These are phyloP conservation scores for Candida multigemmis DNA, from an alignment of 805 yeast genomes.

Conservation along the genomic window DNA sequence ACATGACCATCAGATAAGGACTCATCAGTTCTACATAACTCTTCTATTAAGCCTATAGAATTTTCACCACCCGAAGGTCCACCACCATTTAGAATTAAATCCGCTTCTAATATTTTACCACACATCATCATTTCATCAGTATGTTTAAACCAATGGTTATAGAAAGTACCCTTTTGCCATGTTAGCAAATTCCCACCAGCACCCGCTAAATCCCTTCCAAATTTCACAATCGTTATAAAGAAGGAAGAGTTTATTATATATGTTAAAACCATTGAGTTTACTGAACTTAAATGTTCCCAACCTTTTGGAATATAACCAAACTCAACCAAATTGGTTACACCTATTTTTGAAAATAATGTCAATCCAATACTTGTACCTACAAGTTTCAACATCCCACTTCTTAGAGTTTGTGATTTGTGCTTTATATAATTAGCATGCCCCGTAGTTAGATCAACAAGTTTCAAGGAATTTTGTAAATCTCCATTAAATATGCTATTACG, in stretches of 20 bases:
- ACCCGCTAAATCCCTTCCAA: slow-evolving; percentile 27
- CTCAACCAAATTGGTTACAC: slow-evolving; percentile 28
- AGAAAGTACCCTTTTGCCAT: slow-evolving; percentile 60
- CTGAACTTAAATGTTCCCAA: slow-evolving; percentile 29
- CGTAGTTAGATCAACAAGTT: slow-evolving; percentile 50
- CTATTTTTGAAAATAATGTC: slow-evolving; percentile 31
- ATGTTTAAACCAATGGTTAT: slow-evolving; percentile 54
- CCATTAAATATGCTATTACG: slow-evolving; percentile 50
- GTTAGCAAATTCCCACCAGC: slow-evolving; percentile 45
- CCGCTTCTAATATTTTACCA: slow-evolving; percentile 56
- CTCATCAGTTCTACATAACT: slow-evolving; percentile 23
- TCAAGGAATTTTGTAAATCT: slow-evolving; percentile 47
- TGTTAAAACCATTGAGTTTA: slow-evolving; percentile 39
- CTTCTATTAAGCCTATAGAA: slow-evolving; percentile 21
- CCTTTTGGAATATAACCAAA: slow-evolving; percentile 27
- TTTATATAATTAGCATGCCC: slow-evolving; percentile 45
- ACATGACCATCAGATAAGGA: slow-evolving; percentile 15
- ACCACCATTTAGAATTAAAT: slow-evolving; percentile 45
- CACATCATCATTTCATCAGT: slow-evolving; percentile 64
- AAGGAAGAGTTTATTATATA: slow-evolving; percentile 31
- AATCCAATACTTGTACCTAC: slow-evolving; percentile 21
- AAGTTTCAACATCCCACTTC: slow-evolving; percentile 19
- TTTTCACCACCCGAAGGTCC: slow-evolving; percentile 28
- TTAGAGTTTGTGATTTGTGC: slow-evolving; percentile 19
- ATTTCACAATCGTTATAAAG: slow-evolving; percentile 29